Base-by-base conservation (phyloP, 2,329 filamentous ascomycete species). In the Pestalotiopsis sp. region DNA sequence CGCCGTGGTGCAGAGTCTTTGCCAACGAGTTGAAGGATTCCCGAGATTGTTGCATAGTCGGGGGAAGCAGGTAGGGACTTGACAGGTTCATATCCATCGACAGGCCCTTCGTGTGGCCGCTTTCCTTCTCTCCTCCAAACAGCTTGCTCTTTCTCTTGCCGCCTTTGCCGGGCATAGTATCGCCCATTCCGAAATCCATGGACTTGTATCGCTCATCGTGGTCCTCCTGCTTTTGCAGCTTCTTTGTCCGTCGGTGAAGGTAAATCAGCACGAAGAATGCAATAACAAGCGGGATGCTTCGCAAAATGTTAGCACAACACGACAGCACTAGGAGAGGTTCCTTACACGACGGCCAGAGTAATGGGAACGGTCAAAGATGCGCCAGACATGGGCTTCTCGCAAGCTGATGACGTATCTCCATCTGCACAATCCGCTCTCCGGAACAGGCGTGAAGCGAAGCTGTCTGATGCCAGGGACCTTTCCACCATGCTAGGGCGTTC, bases 51-150 rank as follows among this genome's bases (percentile, higher is more conserved):
- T 96, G 90, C 23, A 95, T 77, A 67, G 89, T 90, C 1, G 93
- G 93, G 4, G 96, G 95, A n/a, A 98, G 86, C n/a, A 99, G 87
- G 78, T 98, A 99, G 2, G 96, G 96, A 74, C 91, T 96, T 41
- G 89, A 89, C 62, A 95, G 85, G 76, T 92, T 90, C 87, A 95
- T 89, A 74, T 90, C 88, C 87, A 95, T 89, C 41, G 90, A 92
- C 64, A 92, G 80, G 74, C 91, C 89, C 49, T 84, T 83, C 62
- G 83, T 77, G 68, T 80, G 79, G 67, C 73, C 80, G 45, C 75
- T 71, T 25, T 82, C 79, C 78, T 90, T 90, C 76, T 93, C 86
- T 31, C 83, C 86, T 83, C 80, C 90, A 81, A 72, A 84, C 81
- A 83, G 78, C 2, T 78, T 76, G 67, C 80, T 83, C 75, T 82